A percentile compares a stretch with the other conserved stretches of the same genome.
These are phyloP conservation scores for Inonotus hispidus DNA, from an alignment of 1,284 basidiomycete species.

Conservation along the genomic window DNA sequence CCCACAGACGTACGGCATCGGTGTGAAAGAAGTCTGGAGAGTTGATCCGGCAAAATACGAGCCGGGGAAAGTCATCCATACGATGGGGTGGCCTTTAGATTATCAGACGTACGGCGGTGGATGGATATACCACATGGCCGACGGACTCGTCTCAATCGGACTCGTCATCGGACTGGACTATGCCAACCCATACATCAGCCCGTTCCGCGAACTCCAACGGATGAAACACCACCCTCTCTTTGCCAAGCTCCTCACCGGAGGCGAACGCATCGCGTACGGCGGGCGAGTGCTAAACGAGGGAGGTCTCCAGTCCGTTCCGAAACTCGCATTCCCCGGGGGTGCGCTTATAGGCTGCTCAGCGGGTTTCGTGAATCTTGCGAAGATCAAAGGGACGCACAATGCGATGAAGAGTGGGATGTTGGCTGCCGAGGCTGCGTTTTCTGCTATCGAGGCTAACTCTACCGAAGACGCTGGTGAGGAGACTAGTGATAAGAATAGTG, in stretches of 20 bases:
- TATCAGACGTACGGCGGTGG: conserved; percentile 88
- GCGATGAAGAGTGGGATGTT: conserved; percentile 99
- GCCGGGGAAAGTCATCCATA: conserved; percentile 88
- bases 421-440: conserved; percentile 85
- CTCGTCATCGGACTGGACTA: conserved; percentile 95
- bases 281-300: conserved; percentile 93
- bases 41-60: conserved; percentile 74
- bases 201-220: conserved; percentile 88
- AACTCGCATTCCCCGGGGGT: conserved; percentile 92
- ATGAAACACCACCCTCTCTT: conserved; percentile 99
- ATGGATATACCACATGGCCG: conserved; percentile 96
- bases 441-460: conserved; percentile 43
- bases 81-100: conserved; percentile 91
- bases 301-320: conserved; percentile 89
- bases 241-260: conserved; percentile 71
- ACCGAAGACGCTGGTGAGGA: conserved; percentile 28
- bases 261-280: conserved; percentile 83
- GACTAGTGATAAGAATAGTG: conserved; percentile 27
- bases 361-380: conserved; percentile 94
- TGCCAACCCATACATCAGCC: conserved; percentile 88
- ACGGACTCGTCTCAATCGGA: conserved; percentile 86
- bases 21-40: conserved; percentile 97
- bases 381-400: conserved; percentile 99
- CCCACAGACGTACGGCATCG: conserved; percentile 95
- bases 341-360: conserved; percentile 95